Conservation (phyloP, 1,284 basidiomycete species). For the Termitomyces sp. region DNA sequence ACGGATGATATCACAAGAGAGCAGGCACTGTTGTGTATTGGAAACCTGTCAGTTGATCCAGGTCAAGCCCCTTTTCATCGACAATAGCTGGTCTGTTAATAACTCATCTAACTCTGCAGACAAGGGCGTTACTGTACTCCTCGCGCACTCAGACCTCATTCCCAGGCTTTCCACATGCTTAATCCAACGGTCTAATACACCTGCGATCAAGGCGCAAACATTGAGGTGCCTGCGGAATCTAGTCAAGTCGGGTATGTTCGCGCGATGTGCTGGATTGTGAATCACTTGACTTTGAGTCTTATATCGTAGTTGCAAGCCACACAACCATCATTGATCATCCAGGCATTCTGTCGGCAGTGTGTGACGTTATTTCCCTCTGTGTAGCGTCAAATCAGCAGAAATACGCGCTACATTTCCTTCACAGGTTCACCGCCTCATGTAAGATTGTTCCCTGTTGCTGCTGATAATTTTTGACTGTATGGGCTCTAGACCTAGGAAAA, state of each 20-base stretch:
- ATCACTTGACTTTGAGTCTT: not conserved
- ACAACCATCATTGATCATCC: conserved; percentile 1
- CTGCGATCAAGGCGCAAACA: conserved; percentile 13
- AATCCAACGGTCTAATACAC: conserved; percentile 1
- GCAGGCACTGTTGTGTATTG: conserved; percentile 15
- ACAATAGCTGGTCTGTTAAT: not conserved
- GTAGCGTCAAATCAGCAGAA: conserved; percentile 15
- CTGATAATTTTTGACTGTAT: not conserved
- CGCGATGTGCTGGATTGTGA: not conserved
- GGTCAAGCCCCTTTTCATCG: conserved; percentile 2
- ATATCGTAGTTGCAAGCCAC: conserved; percentile 7
- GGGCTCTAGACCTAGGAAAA: conserved; percentile 8
- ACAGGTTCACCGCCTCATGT: conserved; percentile 12
- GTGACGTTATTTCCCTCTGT: conserved; percentile 7
- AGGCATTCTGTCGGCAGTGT: conserved; percentile 8
- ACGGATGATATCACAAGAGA: conserved; percentile 13
- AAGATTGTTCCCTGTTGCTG: not conserved
- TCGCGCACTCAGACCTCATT: conserved; percentile 8
- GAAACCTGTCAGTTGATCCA: conserved; percentile 14
- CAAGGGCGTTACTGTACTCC: conserved; percentile 6
- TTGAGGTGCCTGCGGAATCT: conserved; percentile 16
- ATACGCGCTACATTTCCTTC: conserved; percentile 16
- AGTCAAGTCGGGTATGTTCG: conserved; percentile 13
- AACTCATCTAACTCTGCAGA: not conserved
- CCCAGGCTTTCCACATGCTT: conserved; percentile 12